Evolutionary conservation across 2,329 filamentous ascomycete genomes (phyloP).

Genomic region (Phaeosphaeriaceae sp.): DNA sequence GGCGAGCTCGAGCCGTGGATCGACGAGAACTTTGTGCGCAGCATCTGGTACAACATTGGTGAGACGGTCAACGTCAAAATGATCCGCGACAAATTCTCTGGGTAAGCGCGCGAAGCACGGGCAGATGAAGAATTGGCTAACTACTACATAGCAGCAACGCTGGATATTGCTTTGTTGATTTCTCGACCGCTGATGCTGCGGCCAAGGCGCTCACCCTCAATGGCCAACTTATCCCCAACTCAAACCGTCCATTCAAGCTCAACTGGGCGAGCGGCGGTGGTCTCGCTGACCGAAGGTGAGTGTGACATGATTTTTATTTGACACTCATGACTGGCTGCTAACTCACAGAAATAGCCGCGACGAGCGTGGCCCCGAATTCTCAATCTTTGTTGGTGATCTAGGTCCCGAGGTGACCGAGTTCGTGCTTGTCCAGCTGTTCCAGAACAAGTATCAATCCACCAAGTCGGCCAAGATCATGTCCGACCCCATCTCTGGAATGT

Average conservation of each 20-base stretch:
- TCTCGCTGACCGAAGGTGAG: conserved; percentile 87
- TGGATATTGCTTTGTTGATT: conserved; percentile 98
- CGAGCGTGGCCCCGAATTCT: conserved; percentile 94
- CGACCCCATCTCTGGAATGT: conserved; percentile 96
- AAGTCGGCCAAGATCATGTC: conserved; percentile 99
- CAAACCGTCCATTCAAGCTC: conserved; percentile 93
- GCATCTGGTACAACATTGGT: conserved; percentile 89
- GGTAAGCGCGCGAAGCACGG: conserved; percentile 62
- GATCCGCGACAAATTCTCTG: conserved; percentile 98
- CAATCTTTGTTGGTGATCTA: conserved; percentile 97
- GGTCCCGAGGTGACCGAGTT: conserved; percentile 99
- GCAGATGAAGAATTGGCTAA: conserved; percentile 34
- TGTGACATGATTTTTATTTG: conserved; percentile 1
- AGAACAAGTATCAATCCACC: conserved; percentile 94
- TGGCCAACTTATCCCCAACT: conserved; percentile 89
- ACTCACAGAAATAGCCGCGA: conserved; percentile 64
- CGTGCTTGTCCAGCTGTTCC: conserved; percentile 95
- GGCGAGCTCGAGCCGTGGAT: conserved; percentile 99
- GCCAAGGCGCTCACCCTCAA: conserved; percentile 91
- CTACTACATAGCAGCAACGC: conserved; percentile 81
- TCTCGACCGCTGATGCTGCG: conserved; percentile 79
- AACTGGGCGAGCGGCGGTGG: conserved; percentile 99
- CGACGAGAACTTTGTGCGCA: conserved; percentile 98
- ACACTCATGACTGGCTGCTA: conserved; percentile 12
- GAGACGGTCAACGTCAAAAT: conserved; percentile 99